Base-by-base conservation (phyloP, 2,329 filamentous ascomycete genomes). In the Claviceps sp. region DNA sequence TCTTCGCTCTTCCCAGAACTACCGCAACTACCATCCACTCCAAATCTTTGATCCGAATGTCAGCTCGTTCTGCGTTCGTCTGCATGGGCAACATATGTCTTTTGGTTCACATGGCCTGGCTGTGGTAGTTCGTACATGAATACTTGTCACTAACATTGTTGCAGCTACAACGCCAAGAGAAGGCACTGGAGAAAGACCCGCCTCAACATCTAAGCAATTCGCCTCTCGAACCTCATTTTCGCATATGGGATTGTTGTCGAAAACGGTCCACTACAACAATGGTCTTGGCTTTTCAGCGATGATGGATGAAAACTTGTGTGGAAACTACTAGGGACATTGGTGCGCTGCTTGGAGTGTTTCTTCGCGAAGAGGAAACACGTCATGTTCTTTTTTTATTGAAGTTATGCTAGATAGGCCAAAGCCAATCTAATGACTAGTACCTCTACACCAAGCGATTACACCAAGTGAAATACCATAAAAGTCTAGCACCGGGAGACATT, bases 141-240 rank as follows among this genome's bases (percentile, higher is more conserved):
- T 22, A 7, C 26, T 16, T 17, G 17, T 36, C 44, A 45, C 58
- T 61, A 54, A 62, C 54, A 37, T 52, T 53, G 50, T 20, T 46
- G 65, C 71, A 98, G 93, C 79, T 98, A 98, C 85, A 98, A 98
- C 81, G 90, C 93, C 69, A 98, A 98, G 88, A 82, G 93, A 76
- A 87, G 93, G 78, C 93, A 98, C 75, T 98, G 93, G 93, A 88
- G 93, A 80, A 98, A 98, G 91, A 97, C 93, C 72, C 86, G 89
- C 72, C 88, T 98, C 77, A 89, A 89, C 71, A 94, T 98, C 80
- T 98, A 93, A 80, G 82, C 75, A 72, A 74, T 70, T 78, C 73
- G 67, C 70, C 46, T 14, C 20, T 42, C 45, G 39, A 22, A 50
- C 20, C 47, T 34, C 44, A 44, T 36, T 43, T 50, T 43, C 37